A percentile compares a stretch with the other conserved stretches of the same genome.
Evolutionary conservation across 495 filamentous ascomycete species (phyloP).

Genomic region (Articulospora tetracladia): DNA sequence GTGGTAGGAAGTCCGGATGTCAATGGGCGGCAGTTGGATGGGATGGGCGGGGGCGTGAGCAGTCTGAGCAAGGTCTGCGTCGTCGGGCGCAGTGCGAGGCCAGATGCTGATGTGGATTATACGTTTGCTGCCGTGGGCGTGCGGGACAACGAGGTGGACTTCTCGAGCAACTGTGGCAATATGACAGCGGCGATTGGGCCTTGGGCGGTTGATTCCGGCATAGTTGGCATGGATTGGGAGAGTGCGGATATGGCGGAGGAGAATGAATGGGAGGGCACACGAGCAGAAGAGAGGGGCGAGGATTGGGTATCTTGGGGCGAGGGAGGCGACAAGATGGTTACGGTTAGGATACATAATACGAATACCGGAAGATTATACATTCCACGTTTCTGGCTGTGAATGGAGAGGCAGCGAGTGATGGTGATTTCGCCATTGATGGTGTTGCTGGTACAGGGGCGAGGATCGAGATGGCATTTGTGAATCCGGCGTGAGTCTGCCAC

Average conservation of each 20-base stretch:
- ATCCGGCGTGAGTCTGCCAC: conserved; percentile 42
- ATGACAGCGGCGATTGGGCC: conserved; percentile 68
- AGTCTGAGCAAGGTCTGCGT: conserved; percentile 70
- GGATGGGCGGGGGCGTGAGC: conserved; percentile 67
- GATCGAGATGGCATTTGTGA: conserved; percentile 58
- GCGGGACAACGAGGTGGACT: conserved; percentile 52
- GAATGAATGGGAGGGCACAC: background rate
- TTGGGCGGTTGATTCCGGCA: conserved; percentile 52
- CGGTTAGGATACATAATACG: conserved; percentile 50
- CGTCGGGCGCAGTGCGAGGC: conserved; percentile 41
- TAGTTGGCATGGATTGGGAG: conserved; percentile 30
- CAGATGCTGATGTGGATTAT: conserved; percentile 63
- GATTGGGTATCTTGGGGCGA: background rate
- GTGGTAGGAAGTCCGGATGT: conserved; percentile 67
- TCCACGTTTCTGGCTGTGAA: conserved; percentile 43
- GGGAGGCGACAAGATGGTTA: conserved; percentile 24
- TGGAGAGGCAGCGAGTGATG: conserved; percentile 44
- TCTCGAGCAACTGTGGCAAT: conserved; percentile 71
- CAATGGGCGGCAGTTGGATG: conserved; percentile 66
- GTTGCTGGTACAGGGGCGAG: conserved; percentile 55
- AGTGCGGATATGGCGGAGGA: no score
- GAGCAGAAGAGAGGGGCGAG: conserved; percentile 1
- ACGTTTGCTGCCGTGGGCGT: conserved; percentile 70
- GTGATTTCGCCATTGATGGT: conserved; percentile 63
- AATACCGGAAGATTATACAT: conserved; percentile 49